These are phyloP conservation scores for Colletotrichum filicis DNA, from an alignment of 2,329 filamentous ascomycete species.

Conservation along the genomic window DNA sequence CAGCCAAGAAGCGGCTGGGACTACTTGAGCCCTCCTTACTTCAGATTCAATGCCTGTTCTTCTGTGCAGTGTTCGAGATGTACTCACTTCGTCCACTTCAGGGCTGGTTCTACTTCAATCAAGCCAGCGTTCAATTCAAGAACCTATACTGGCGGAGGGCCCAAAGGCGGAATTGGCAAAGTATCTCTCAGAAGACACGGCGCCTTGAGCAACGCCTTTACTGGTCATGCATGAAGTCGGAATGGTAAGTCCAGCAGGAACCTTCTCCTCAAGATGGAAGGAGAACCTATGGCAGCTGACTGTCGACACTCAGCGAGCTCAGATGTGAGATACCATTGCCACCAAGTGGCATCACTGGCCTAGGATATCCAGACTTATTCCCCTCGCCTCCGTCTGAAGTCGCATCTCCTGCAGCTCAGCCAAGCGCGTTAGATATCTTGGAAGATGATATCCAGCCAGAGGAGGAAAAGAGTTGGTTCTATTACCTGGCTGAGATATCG, in stretches of 20 bases:
- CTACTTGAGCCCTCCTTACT: slow-evolving; percentile 42
- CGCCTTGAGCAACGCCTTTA: slow-evolving; percentile 44
- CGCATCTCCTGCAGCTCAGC: slow-evolving; percentile 5
- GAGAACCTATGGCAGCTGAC: background rate
- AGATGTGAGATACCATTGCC: slow-evolving; percentile 35
- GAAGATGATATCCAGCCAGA: slow-evolving; percentile 36
- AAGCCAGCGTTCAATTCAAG: slow-evolving; percentile 41
- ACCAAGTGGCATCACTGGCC: slow-evolving; percentile 28
- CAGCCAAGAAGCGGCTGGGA: slow-evolving; percentile 44
- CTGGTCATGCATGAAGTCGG: slow-evolving; percentile 48
- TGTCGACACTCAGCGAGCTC: slow-evolving; percentile 11
- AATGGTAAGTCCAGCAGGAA: slow-evolving; percentile 37
- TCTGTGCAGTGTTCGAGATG: slow-evolving; percentile 47
- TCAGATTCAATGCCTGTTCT: slow-evolving; percentile 44
- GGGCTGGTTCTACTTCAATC: slow-evolving; percentile 45
- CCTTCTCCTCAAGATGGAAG: background rate
- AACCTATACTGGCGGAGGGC: slow-evolving; percentile 32
- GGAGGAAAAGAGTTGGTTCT: slow-evolving; percentile 43
- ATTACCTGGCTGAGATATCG: slow-evolving; percentile 45
- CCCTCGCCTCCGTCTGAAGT: slow-evolving; percentile 41
- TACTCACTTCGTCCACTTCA: slow-evolving; percentile 44
- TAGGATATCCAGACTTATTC: slow-evolving; percentile 44
- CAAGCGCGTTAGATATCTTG: background rate
- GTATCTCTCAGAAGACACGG: slow-evolving; percentile 13
- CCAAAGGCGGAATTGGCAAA: background rate